A percentile compares a stretch with the other conserved stretches of the same genome.
These are phyloP conservation scores for Dioscorea cayenensis DNA, from an alignment of 116 monocot species.

Conservation along the genomic window DNA sequence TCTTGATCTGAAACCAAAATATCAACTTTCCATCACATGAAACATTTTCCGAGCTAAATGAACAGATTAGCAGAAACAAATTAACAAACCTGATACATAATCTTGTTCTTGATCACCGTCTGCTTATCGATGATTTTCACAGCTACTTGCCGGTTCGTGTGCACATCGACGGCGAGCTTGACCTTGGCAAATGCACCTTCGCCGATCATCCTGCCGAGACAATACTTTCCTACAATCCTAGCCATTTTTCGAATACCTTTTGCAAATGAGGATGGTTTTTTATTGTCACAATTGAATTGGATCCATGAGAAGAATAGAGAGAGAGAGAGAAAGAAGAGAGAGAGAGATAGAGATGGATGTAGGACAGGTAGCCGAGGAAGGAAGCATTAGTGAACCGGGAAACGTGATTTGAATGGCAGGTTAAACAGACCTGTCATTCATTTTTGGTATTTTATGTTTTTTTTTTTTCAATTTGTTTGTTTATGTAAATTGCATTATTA, in stretches of 20 bases:
- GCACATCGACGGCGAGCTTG: slow-evolving; percentile 29
- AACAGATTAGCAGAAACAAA: not conserved
- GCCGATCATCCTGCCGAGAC: slow-evolving; percentile 34
- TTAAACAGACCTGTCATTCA: not conserved
- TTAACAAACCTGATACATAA: slow-evolving; percentile 43
- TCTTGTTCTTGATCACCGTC: slow-evolving; percentile 39
- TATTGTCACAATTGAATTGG: not conserved
- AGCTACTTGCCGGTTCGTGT: slow-evolving; percentile 27
- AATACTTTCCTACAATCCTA: slow-evolving; percentile 30
- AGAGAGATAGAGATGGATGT: slow-evolving; percentile 3
- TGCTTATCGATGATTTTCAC: slow-evolving; percentile 75
- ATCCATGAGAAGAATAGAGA: not conserved
- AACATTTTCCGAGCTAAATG: not conserved
- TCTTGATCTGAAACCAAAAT: slow-evolving; percentile 38
- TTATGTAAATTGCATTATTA: too few species aligned
- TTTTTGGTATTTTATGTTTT: too few species aligned
- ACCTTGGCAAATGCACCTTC: slow-evolving; percentile 58
- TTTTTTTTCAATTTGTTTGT: too few species aligned
- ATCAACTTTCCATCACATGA: not conserved
- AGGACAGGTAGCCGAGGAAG: slow-evolving; percentile 6
- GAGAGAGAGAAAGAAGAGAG: not conserved
- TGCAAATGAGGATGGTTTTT: not conserved
- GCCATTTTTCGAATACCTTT: too few species aligned
- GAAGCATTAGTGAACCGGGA: not conserved
- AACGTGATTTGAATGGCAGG: slow-evolving; percentile 38